Evolutionary conservation across 441 rosid genomes (phyloP).

Genomic region (Eutrema salsugineum): DNA sequence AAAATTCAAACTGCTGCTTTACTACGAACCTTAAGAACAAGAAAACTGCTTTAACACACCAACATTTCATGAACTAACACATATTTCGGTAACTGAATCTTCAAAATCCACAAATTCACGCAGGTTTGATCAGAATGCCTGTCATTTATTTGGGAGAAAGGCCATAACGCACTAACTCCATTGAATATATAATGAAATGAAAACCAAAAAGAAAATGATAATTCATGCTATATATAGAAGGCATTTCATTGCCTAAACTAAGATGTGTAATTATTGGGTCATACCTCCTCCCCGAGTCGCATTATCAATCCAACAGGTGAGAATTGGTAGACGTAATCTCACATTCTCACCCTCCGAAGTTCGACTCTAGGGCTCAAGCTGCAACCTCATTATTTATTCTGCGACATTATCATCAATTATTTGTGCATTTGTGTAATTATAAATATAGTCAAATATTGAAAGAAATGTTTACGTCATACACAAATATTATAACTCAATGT

Average conservation of each 20-base stretch:
- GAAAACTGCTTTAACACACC: background rate
- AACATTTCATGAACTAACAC: background rate
- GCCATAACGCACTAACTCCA: too few relatives aligned
- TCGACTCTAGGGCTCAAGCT: background rate
- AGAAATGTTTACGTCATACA: conserved; percentile 12
- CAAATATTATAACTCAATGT: background rate
- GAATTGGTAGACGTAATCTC: background rate
- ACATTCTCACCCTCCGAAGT: background rate
- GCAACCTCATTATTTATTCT: background rate
- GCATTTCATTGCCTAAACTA: background rate
- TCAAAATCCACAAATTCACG: background rate
- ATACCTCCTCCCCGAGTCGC: background rate
- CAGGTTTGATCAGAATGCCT: background rate
- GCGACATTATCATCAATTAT: background rate
- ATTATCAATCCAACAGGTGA: background rate
- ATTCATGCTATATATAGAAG: background rate
- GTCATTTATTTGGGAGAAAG: background rate
- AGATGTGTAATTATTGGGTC: background rate
- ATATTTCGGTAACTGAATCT: background rate
- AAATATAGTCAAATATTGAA: conserved; percentile 6
- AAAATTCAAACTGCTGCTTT: background rate
- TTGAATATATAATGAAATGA: too few relatives aligned
- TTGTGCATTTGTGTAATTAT: background rate
- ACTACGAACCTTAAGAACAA: background rate
- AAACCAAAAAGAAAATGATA: too few relatives aligned